These are phyloP conservation scores for Naganishia sp. DNA, from an alignment of 1,284 basidiomycete genomes.

Conservation along the genomic window DNA sequence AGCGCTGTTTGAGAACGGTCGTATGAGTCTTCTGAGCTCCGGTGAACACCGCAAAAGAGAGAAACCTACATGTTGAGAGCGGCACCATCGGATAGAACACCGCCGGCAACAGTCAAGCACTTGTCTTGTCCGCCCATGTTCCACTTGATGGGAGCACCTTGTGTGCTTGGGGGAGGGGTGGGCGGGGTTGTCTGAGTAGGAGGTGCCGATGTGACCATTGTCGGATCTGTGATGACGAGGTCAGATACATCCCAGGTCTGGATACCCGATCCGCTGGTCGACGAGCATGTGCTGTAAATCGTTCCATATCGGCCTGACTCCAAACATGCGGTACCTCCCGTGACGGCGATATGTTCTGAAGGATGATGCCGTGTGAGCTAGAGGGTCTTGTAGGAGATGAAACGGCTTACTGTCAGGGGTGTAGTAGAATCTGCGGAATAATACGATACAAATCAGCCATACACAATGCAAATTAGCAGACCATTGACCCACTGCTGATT, in stretches of 20 bases:
- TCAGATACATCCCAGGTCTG: conserved; percentile 13
- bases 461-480: background rate
- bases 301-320: conserved; percentile 13
- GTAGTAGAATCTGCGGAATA: conserved; percentile 5
- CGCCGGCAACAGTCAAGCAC: conserved; percentile 23
- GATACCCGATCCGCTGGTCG: conserved; percentile 16
- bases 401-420: conserved; percentile 12
- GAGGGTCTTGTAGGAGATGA: background rate
- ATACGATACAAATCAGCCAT: background rate
- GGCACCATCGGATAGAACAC: conserved; percentile 1
- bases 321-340: conserved; percentile 4
- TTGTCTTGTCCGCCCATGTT: conserved; percentile 13
- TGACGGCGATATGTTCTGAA: background rate
- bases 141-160: conserved; percentile 23
- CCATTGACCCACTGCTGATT: conserved; percentile 8
- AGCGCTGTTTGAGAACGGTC: background rate
- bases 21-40: background rate
- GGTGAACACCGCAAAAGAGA: background rate
- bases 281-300: conserved; percentile 3
- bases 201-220: background rate
- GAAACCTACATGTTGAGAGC: conserved; percentile 19
- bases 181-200: background rate
- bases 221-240: background rate
- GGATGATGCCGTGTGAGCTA: background rate
- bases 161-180: conserved; percentile 10